These are phyloP conservation scores for Tricholoma terreum DNA, from an alignment of 768 basidiomycete genomes.

Conservation along the genomic window DNA sequence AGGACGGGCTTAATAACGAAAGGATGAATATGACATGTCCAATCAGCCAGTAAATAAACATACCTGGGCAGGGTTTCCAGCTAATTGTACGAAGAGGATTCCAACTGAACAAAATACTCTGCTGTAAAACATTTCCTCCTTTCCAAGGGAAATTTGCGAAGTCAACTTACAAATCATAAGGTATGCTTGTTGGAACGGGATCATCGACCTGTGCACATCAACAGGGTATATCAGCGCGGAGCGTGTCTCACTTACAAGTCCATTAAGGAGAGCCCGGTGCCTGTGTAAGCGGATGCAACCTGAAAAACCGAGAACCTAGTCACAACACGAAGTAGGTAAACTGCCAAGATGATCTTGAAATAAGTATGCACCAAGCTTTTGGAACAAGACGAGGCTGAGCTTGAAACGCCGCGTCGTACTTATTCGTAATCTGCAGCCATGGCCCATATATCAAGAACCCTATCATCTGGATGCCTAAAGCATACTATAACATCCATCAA, in stretches of 20 bases:
- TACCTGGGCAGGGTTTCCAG: constrained; percentile 75
- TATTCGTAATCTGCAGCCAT: constrained; percentile 46
- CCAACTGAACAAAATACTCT: constrained; percentile 34
- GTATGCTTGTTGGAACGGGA: constrained; percentile 67
- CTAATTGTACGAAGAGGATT: constrained; percentile 62
- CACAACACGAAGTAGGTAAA: not conserved
- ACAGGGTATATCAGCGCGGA: not conserved
- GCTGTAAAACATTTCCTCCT: not conserved
- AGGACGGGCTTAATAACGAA: constrained; percentile 49
- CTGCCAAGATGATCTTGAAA: not conserved
- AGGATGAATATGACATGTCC: not conserved
- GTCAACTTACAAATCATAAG: constrained; percentile 50
- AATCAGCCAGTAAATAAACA: constrained; percentile 22
- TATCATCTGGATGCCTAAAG: constrained; percentile 53
- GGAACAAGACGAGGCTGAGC: constrained; percentile 48
- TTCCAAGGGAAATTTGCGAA: not conserved
- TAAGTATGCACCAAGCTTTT: constrained; percentile 50
- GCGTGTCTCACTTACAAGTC: constrained; percentile 42
- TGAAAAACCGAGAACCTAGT: constrained; percentile 44
- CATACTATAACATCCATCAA: constrained; percentile 49
- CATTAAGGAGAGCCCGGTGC: constrained; percentile 65
- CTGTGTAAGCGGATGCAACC: constrained; percentile 53
- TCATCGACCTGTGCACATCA: constrained; percentile 47
- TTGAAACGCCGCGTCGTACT: constrained; percentile 47
- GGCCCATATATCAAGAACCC: constrained; percentile 58